A percentile compares a stretch with the other conserved stretches of the same genome.
phyloP scores from a whole-genome alignment of 495 filamentous ascomycete species.

The Parachaetomium inaequale region DNA sequence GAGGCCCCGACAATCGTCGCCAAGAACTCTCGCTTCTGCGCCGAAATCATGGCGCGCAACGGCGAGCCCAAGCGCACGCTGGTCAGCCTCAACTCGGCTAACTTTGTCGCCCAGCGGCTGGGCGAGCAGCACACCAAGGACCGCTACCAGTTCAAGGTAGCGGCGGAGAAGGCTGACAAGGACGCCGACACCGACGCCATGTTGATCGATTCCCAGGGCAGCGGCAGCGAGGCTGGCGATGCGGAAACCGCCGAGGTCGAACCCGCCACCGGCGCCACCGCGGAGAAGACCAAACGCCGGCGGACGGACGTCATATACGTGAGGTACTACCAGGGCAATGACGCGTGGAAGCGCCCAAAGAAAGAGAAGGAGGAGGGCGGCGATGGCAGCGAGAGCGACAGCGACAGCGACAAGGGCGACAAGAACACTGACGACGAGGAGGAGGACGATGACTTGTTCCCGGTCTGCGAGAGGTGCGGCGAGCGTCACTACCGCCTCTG shows the following conservation, averaged over 20 bases:
- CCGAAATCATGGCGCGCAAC: conserved; percentile 27
- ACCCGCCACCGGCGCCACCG: neutral
- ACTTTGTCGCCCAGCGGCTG: conserved; percentile 66
- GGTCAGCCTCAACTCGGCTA: conserved; percentile 66
- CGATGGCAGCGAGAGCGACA: neutral
- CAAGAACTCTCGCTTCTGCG: conserved; percentile 33
- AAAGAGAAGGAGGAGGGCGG: neutral
- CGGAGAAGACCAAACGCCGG: conserved; percentile 4
- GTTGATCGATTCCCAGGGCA: neutral
- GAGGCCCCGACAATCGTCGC: conserved; percentile 20
- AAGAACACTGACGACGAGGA: neutral
- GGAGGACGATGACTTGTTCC: neutral
- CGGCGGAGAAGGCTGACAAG: conserved; percentile 7
- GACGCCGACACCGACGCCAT: neutral
- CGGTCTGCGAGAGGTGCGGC: neutral
- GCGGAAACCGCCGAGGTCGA: neutral
- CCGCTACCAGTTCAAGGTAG: conserved; percentile 23
- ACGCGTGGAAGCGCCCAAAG: neutral
- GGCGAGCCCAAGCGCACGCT: conserved; percentile 51
- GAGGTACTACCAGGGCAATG: neutral
- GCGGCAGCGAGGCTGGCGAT: neutral
- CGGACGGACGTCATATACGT: neutral
- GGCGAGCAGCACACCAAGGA: conserved; percentile 34
- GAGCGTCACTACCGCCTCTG: neutral
- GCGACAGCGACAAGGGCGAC: neutral